Conservation (phyloP, 768 basidiomycete genomes). For the Leccinum rimulosum region DNA sequence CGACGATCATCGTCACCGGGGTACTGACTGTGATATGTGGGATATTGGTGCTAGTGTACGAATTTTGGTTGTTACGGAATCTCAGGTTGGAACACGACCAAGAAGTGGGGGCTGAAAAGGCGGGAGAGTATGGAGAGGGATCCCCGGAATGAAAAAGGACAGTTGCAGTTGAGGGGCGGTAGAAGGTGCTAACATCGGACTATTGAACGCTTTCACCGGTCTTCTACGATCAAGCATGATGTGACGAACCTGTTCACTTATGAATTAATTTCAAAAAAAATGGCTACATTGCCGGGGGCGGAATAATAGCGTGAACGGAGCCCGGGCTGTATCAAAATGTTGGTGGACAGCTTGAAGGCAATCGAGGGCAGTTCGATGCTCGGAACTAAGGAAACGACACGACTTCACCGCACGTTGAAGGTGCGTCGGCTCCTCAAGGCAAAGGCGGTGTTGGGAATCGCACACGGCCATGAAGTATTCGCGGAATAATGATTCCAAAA, state of each 20-base stretch:
- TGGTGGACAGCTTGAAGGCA: background rate
- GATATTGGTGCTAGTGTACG: constrained; percentile 39
- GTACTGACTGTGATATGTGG: constrained; percentile 41
- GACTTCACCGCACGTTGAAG: constrained; percentile 16
- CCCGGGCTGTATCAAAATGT: background rate
- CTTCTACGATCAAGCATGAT: background rate
- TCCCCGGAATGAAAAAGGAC: constrained; percentile 18
- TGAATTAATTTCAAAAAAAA: background rate
- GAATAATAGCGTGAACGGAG: constrained; percentile 1
- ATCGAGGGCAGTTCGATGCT: constrained; percentile 3
- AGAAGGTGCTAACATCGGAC: background rate
- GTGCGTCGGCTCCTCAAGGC: constrained; percentile 23
- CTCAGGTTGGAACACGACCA: constrained; percentile 43
- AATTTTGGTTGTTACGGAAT: constrained; percentile 42
- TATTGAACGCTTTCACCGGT: background rate
- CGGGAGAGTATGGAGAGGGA: constrained; percentile 47
- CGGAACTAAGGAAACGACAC: constrained; percentile 15
- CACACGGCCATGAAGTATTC: background rate
- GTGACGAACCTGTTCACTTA: background rate
- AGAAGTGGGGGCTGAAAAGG: constrained; percentile 39
- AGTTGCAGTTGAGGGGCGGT: background rate
- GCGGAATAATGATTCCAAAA: background rate
- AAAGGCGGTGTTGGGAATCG: constrained; percentile 12
- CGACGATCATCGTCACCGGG: constrained; percentile 49
- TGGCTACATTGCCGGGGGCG: background rate